These are phyloP conservation scores for Talaromyces pinophilus DNA, from an alignment of 2,329 filamentous ascomycete genomes.

Conservation along the genomic window DNA sequence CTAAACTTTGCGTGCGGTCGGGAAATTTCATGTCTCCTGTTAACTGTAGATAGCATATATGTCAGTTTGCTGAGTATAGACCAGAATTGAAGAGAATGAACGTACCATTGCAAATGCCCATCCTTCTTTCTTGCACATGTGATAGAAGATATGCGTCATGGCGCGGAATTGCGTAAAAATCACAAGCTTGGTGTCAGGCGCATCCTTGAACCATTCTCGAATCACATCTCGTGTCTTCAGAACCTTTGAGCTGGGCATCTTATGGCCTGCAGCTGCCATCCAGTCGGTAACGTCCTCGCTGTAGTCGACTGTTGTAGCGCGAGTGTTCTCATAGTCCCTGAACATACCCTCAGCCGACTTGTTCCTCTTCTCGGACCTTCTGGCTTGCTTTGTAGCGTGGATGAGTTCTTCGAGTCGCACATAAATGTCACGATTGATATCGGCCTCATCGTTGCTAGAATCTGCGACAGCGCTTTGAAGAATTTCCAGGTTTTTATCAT, in stretches of 20 bases:
- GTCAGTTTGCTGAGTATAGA: background rate
- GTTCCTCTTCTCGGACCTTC: background rate
- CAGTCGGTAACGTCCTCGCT: conserved; percentile 32
- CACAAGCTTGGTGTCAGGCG: conserved; percentile 56
- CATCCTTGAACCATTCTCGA: conserved; percentile 45
- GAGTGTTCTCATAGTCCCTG: background rate
- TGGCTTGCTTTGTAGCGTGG: background rate
- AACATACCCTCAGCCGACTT: conserved; percentile 13
- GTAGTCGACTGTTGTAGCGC: conserved; percentile 24
- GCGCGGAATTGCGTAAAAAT: conserved; percentile 62
- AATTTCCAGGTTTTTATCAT: conserved; percentile 2
- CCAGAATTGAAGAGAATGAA: background rate
- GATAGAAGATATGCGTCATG: conserved; percentile 54
- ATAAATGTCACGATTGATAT: conserved; percentile 9
- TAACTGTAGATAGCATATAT: conserved; percentile 9
- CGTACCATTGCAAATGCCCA: conserved; percentile 37
- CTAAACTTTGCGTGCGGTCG: conserved; percentile 50
- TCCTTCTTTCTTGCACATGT: conserved; percentile 52
- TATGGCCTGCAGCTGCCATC: conserved; percentile 28
- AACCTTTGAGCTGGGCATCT: conserved; percentile 45
- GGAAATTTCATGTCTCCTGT: conserved; percentile 50
- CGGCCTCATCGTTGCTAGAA: background rate
- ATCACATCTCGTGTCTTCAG: conserved; percentile 38
- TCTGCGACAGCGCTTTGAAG: background rate
- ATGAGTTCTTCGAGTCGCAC: background rate